Evolutionary conservation across 2,329 filamentous ascomycete genomes (phyloP), one percentile per base, ranked within the genome.

Genomic region (Parastagonospora avenae): DNA sequence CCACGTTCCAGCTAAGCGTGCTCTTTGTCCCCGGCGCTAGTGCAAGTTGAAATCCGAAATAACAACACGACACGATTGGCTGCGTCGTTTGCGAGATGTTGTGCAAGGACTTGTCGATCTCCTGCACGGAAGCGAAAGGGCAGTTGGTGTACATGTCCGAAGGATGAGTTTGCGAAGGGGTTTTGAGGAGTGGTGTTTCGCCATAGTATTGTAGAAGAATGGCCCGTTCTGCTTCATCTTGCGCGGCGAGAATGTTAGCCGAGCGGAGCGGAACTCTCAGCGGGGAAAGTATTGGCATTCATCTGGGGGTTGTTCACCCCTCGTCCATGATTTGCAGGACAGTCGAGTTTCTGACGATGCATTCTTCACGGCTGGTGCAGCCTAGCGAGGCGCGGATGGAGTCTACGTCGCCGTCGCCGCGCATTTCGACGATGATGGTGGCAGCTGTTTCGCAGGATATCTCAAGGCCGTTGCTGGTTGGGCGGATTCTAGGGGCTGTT

Each of bases 401-500:
- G 8, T 59, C 53, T 2, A 50, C 39, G 33, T 67, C 64, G 27
- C 51, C 57, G 19, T 67, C 59, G 4, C 64, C 63, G 29, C 63
- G 61, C 64, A 68, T 67, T 24, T 66, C 61, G 4, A 57, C 57
- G 14, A 68, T 67, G 14, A 68, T 66, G 2, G 55, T 59, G 14
- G 64, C 63, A 28, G 66, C 66, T 29, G 60, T 55, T 46, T 66
- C 64, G 43, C 66, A 68, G 1, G 66, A 67, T 14, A 65, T 68
- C 16, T 67, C 55, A 7, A 64, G 51, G 2, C 48, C 48, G 8
- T 47, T 29, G 37, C 30, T 24, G 33, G 35, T 5, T 27, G 48
- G n/a, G 32, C 37, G 30, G 35, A 19, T 19, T 15, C 35, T 31
- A 32, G 30, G 35, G 15, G 39, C 31, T n/a, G 43, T 24, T 16